Base-by-base conservation (phyloP, 495 filamentous ascomycete genomes). In the Penicillium antarcticum region DNA sequence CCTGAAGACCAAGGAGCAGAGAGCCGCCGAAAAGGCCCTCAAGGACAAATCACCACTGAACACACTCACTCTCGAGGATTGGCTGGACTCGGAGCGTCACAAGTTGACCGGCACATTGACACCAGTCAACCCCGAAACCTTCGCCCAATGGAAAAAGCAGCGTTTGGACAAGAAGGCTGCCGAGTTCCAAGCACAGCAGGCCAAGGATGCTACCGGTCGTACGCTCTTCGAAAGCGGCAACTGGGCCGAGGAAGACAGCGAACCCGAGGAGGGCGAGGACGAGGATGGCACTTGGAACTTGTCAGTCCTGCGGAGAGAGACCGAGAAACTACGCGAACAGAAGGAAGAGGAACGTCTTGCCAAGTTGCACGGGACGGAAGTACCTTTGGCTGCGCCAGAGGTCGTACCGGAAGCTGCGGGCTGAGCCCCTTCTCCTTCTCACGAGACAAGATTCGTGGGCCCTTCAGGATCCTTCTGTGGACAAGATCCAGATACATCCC, bases 1-100 rank as follows among this genome's bases (percentile, higher is more conserved):
- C 21, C 80, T 99, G 52, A 97, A 97, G 78, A 99, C 94, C 16
- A 96, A 92, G 72, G 95, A 97, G 67, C 94, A 99, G 70, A 83
- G 90, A 54, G 90, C 90, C 5, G 89, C 91, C 5, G 94, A 99
- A 75, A 97, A 97, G 73, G 94, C 94, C n/a, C 66, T 96, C 48
- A 80, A 95, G 82, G 95, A 97, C 69, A 97, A 97, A 71, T 94
- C 89, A 10, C 92, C 95, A 39, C 77, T 97, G 42, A 90, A 91
- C 65, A 97, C 92, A 14, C 77, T 99, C 42, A 99, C 94, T 2
- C 77, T 99, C 39, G 94, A 99, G 74, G 94, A 99, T 69, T 99
- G 94, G 79, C 74, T 99, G 34, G 94, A 99, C 70, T 88, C 85
- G 11, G 91, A 97, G 74, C 80, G 94, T 55, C 91, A 95, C 66